Evolutionary conservation across 2,329 filamentous ascomycete genomes (phyloP), one percentile per base, ranked within the genome.

Genomic region (Arachnopeziza araneosa): DNA sequence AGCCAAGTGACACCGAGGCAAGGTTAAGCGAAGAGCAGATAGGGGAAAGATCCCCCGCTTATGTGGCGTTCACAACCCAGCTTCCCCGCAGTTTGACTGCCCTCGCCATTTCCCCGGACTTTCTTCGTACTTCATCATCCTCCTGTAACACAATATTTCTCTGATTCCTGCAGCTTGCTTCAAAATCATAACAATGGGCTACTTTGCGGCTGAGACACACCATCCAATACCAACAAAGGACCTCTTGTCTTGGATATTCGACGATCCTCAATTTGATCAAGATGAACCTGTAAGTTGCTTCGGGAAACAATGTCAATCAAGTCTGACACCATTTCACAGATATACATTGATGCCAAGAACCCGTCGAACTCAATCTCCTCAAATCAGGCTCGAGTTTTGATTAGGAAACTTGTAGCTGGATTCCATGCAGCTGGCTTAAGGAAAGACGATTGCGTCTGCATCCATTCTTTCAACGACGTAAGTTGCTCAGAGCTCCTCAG

Each of bases 401-500:
- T 70, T 19, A 62, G 66, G 23, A 65, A 68, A 52, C 61, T 71
- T 14, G 62, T 68, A 2, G 65, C 69, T 30, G 68, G 69, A 3
- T 58, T 72, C 26, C 67, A 68, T 50, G 63, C 66, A 5, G 61
- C 64, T 23, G 69, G 68, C 0, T 55, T 71, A 21, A 60, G 66
- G 50, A 64, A 64, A 30, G 68, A 67, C 26, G 70, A 71, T 58
- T 71, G 69, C 55, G 67, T 70, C 9, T 71, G 69, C 49, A 56
- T 71, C 36, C 57, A 67, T 55, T 69, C 67, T 14, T 71, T 69
- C 57, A 71, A 71, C 59, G 67, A 71, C 61, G 68, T 71, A 60
- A 51, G 63, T 24, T n/a, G 24, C 26, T 55, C n/a, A 14, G 22
- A 52, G 24, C 50, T 4, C 19, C n/a, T 5, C 23, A 17, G 26